phyloP scores from a whole-genome alignment of 2,329 filamentous ascomycete species.

The Truncatella angustata region DNA sequence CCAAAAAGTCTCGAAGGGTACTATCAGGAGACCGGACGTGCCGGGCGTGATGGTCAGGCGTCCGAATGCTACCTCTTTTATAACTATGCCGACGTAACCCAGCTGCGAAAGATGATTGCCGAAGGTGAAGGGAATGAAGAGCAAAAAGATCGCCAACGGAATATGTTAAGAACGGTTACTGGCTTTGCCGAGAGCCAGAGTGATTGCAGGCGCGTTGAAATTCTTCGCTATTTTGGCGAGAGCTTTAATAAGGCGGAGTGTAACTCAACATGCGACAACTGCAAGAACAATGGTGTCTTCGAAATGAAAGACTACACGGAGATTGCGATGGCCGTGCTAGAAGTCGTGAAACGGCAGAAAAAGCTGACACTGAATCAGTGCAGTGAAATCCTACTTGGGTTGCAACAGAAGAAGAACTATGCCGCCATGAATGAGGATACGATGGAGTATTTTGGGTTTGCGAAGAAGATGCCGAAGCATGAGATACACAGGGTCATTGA shows the following conservation, averaged over 20 bases:
- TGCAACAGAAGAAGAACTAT: slow-evolving; percentile 55
- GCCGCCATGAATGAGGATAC: slow-evolving; percentile 39
- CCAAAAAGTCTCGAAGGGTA: slow-evolving; percentile 97
- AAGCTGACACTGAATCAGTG: slow-evolving; percentile 76
- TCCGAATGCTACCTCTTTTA: slow-evolving; percentile 93
- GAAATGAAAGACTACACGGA: slow-evolving; percentile 74
- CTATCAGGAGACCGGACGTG: slow-evolving; percentile 95
- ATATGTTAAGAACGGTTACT: slow-evolving; percentile 82
- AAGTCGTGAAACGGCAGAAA: slow-evolving; percentile 60
- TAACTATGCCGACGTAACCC: slow-evolving; percentile 71
- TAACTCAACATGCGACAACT: slow-evolving; percentile 82
- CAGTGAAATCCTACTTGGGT: slow-evolving; percentile 77
- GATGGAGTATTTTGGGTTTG: slow-evolving; percentile 64
- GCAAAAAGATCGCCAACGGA: slow-evolving; percentile 79
- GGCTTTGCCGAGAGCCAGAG: slow-evolving; percentile 86
- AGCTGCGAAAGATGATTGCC: slow-evolving; percentile 77
- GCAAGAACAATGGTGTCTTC: slow-evolving; percentile 68
- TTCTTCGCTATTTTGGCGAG: slow-evolving; percentile 94
- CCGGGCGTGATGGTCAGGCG: slow-evolving; percentile 82
- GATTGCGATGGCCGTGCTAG: slow-evolving; percentile 69
- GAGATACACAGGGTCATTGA: slow-evolving; percentile 85
- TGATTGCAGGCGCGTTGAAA: slow-evolving; percentile 83
- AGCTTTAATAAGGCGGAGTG: slow-evolving; percentile 72
- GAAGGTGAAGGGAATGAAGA: slow-evolving; percentile 72
- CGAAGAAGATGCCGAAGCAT: slow-evolving; percentile 66